Evolutionary conservation across 2,329 filamentous ascomycete genomes (phyloP), one percentile per base, ranked within the genome.

Genomic region (Didymella exigua): DNA sequence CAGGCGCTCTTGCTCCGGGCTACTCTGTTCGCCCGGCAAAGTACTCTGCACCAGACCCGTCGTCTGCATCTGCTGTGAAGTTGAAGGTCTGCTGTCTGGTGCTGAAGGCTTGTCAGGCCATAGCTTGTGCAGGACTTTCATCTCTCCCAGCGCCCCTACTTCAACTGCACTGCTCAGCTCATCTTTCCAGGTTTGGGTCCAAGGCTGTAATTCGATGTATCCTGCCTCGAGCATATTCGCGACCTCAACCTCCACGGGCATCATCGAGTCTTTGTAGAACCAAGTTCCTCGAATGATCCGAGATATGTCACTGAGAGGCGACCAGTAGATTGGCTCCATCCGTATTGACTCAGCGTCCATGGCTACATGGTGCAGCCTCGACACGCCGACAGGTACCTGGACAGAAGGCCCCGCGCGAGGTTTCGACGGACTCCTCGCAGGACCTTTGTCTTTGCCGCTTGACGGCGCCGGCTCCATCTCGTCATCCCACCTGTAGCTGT

Each of bases 251-350:
- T 96, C 91, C 5, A 99, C 85, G 0, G 95, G 95, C 54, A 90
- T 80, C 92, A 98, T 96, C 1, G 89, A 93, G 69, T 97, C 93
- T 77, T 89, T 89, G 75, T 98, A 98, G 73, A 99, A 99, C 95
- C 95, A 99, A 0, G 93, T 98, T 0, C 90, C 92, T 61, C 95
- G 84, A 53, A 89, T 82, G 1, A 98, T 92, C 30, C 87, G 81
- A 6, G 91, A 89, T 27, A 96, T 84, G 68, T 98, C 95, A 66
- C 96, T 92, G 27, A 98, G 84, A 7, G 95, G 93, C 16, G 89
- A 93, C 95, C 95, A 99, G 72, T 99, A 99, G 56, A 98, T 97
- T 0, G 95, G 95, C 73, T 93, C 91, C 92, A 99, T 96, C 68
- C 90, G 83, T 59, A 70, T 68, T 6, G 68, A 70, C 36, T 72